These are phyloP conservation scores for Eimeria praecox DNA, from an alignment of 169 alveolate species.

Conservation along the genomic window DNA sequence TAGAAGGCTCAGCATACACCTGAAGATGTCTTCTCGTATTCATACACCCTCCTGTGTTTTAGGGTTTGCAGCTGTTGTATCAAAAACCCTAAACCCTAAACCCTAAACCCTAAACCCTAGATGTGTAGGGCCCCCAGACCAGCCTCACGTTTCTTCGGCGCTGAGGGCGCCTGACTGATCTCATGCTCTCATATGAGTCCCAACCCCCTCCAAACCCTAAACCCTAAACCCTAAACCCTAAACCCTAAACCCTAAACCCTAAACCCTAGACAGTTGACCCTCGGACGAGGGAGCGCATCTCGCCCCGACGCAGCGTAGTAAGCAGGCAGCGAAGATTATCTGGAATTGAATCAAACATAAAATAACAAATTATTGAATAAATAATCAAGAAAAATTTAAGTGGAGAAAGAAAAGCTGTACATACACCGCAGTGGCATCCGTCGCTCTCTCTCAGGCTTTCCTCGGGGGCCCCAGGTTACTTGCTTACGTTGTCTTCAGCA, in stretches of 20 bases:
- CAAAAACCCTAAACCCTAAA: conserved; percentile 25
- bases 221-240: neutral
- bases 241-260: neutral
- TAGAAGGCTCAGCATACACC: neutral
- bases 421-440: neutral
- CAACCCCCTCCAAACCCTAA: conserved; percentile 1
- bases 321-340: neutral
- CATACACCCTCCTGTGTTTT: neutral
- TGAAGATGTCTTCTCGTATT: neutral
- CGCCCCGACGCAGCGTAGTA: neutral
- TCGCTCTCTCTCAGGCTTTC: neutral
- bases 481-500: neutral
- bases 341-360: neutral
- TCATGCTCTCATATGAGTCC: neutral
- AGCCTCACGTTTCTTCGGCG: neutral
- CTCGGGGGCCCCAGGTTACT: neutral
- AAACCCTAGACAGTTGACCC: neutral
- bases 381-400: too few species aligned
- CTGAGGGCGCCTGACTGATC: neutral
- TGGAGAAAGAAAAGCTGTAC: neutral
- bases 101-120: conserved; percentile 38
- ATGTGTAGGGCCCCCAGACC: neutral
- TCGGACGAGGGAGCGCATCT: neutral
- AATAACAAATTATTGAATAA: neutral
- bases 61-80: neutral